A percentile compares a stretch with the other conserved stretches of the same genome.
These are phyloP conservation scores for Candida glaebosa DNA, from an alignment of 805 yeast genomes.

Conservation along the genomic window DNA sequence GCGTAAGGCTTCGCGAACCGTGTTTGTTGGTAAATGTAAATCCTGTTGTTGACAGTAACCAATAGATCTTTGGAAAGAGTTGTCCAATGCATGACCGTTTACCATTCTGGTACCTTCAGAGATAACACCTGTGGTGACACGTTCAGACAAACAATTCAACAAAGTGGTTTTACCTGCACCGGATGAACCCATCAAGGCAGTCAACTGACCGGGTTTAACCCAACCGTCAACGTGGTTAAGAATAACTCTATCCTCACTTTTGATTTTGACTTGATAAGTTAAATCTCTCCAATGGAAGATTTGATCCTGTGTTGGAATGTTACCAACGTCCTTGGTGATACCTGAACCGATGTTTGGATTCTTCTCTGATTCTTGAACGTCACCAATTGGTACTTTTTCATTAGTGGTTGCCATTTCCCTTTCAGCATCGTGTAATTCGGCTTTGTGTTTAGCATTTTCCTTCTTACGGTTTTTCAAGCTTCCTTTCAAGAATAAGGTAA, in stretches of 20 bases:
- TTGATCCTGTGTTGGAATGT: constrained; percentile 11
- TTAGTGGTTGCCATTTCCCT: constrained; percentile 9
- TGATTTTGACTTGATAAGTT: constrained; percentile 34
- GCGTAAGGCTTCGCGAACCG: constrained; percentile 71
- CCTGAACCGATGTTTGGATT: constrained; percentile 4
- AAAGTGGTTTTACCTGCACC: constrained; percentile 87
- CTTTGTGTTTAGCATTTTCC: constrained; percentile 11
- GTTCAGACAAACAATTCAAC: constrained; percentile 67
- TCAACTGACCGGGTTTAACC: constrained; percentile 77
- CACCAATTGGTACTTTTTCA: constrained; percentile 27
- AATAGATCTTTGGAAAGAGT: constrained; percentile 70
- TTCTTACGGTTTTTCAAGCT: constrained; percentile 29
- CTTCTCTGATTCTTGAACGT: constrained; percentile 25
- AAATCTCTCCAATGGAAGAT: constrained; percentile 40
- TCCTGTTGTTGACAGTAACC: constrained; percentile 85
- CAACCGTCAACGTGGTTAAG: constrained; percentile 52
- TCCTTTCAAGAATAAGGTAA: constrained; percentile 25
- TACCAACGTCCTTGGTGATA: constrained; percentile 7
- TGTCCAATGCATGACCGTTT: constrained; percentile 60
- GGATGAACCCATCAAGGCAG: constrained; percentile 82
- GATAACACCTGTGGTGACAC: constrained; percentile 67
- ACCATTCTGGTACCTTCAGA: constrained; percentile 63
- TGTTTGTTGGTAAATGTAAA: constrained; percentile 64
- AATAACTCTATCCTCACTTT: constrained; percentile 35
- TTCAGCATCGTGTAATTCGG: constrained; percentile 18